A percentile compares a stretch with the other conserved stretches of the same genome.
Conservation (phyloP, 352 stramenopile species). For the Pythium apleroticum region DNA sequence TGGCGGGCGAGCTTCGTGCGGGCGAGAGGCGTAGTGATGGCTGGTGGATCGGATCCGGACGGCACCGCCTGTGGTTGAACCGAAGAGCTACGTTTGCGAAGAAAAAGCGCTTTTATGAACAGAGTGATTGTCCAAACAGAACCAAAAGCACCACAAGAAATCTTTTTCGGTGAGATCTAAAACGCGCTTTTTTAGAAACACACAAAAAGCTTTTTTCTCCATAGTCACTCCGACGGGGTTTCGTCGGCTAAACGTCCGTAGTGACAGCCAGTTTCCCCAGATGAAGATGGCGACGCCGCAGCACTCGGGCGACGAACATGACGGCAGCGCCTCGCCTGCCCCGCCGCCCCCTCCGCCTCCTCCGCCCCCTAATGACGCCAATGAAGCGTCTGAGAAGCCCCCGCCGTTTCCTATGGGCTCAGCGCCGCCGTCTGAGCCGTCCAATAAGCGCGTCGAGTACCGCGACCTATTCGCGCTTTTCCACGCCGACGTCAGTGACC, state of each 20-base stretch:
- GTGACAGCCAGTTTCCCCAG: conserved; percentile 7
- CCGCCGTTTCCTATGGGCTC: neutral
- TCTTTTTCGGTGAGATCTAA: neutral
- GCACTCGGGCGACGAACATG: conserved; percentile 4
- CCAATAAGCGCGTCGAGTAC: conserved; percentile 54
- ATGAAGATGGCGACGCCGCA: conserved; percentile 7
- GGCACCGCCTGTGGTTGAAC: conserved; percentile 18
- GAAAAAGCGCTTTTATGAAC: conserved; percentile 22
- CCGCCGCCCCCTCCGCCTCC: conserved; percentile 17
- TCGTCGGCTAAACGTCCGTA: neutral
- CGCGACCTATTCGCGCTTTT: conserved; percentile 70
- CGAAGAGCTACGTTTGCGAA: neutral
- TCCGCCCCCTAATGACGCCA: conserved; percentile 6
- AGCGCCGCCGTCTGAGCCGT: neutral
- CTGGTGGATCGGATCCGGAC: neutral
- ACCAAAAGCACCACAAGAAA: conserved; percentile 14
- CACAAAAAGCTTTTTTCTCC: conserved; percentile 3
- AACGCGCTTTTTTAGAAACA: conserved; percentile 18
- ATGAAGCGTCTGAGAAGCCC: neutral
- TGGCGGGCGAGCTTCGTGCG: neutral
- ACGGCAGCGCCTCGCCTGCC: conserved; percentile 3
- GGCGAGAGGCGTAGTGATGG: neutral
- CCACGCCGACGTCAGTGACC: conserved; percentile 34
- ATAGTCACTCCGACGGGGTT: conserved; percentile 2
- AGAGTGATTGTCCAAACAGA: conserved; percentile 26